Base-by-base conservation (phyloP, 202 grass and related monocot genomes). In the Eragrostis tef region DNA sequence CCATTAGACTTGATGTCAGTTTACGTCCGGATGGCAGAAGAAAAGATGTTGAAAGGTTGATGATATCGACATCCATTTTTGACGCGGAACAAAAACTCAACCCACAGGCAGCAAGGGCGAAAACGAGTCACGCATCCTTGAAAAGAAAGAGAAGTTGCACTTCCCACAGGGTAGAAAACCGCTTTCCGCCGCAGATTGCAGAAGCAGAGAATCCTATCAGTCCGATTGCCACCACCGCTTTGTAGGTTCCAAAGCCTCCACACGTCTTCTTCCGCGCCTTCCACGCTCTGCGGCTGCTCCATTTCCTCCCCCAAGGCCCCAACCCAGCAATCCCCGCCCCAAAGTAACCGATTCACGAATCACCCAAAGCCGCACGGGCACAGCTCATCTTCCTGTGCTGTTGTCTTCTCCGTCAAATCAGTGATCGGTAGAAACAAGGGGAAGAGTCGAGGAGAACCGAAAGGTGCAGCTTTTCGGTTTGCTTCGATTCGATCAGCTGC, bases 301-400 rank as follows among this genome's bases (percentile, higher is more conserved):
- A 21, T 63, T 66, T 65, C 69, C 74, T 56, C 76, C 84, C 31
- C 61, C 64, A 72, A 29, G 47, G 42, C 83, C 81, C 85, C 60
- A 45, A 77, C 19, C 73, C 48, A 45, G 68, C 39, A 74, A 42
- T 60, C 72, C n/a, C 60, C 62, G 1, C 31, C 19, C n/a, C 73
- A 14, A 60, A 56, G 41, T 11, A 60, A 52, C 36, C 45, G 11
- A 15, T 56, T 2, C 77, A 80, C 74, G 84, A 71, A n/a, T n/a
- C n/a, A n/a, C n/a, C n/a, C n/a, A 45, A 76, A 62, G 81, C 67
- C 27, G 60, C 76, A 5, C 59, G 19, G 25, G 20, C 43, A 14
- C 26, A 22, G 26, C 49, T 31, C 20, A 27, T 70, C 64, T 80
- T 50, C 11, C 26, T 19, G 10, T 24, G 46, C 44, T 27, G 19